Percentiles rank a stretch among this genome's conserved stretches.
Evolutionary conservation across 495 filamentous ascomycete species (phyloP).

Genomic region (Hyaloscypha finlandica): DNA sequence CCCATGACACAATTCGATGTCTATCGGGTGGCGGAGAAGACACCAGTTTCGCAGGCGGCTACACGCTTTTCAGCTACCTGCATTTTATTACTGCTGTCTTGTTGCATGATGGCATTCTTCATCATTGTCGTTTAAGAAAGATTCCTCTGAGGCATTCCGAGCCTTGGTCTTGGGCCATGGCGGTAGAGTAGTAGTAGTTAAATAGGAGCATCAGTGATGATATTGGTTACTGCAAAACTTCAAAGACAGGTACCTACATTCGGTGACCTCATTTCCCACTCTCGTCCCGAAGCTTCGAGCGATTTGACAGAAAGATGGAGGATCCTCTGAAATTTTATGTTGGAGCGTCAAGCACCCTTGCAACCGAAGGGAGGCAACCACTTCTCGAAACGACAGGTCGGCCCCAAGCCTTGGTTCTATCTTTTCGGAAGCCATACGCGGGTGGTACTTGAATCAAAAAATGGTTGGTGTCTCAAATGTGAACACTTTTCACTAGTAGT

Average conservation of each 20-base stretch:
- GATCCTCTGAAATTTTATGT: neutral
- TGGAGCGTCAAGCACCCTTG: neutral
- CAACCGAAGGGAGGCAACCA: neutral
- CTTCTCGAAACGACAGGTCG: neutral
- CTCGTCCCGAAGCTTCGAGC: neutral
- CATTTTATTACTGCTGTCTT: constrained; percentile 23
- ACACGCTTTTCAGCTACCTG: constrained; percentile 27
- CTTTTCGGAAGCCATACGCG: neutral
- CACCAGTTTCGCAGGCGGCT: constrained; percentile 18
- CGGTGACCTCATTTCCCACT: neutral
- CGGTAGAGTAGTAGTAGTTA: constrained; percentile 31
- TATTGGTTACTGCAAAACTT: constrained; percentile 10
- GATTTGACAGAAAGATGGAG: neutral
- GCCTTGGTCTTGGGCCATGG: constrained; percentile 1
- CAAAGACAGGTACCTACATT: neutral
- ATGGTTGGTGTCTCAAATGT: neutral
- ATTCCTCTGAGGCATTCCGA: constrained; percentile 20
- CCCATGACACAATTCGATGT: constrained; percentile 10
- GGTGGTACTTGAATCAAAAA: neutral
- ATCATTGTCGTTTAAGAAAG: constrained; percentile 34
- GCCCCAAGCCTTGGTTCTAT: neutral
- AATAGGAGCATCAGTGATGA: constrained; percentile 21
- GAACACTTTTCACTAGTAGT: neutral
- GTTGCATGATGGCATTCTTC: constrained; percentile 32
- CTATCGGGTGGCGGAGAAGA: constrained; percentile 3